phyloP scores from a whole-genome alignment of 164 flowering plant species.

The Litsea cubeba region DNA sequence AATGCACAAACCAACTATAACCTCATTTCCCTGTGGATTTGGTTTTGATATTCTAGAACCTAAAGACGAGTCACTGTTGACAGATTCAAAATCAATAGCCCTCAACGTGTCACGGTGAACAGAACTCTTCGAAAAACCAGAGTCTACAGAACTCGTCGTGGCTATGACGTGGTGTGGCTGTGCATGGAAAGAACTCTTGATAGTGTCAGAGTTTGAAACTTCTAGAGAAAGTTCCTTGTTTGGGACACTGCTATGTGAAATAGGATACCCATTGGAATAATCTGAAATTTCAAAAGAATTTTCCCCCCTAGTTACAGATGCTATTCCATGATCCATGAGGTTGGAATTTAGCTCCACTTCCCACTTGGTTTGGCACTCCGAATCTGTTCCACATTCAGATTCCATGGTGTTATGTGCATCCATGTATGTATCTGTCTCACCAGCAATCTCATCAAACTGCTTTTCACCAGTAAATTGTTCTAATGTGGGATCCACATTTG shows the following conservation, averaged over 20 bases:
- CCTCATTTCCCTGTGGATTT: conserved; percentile 13
- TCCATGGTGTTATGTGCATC: conserved; percentile 79
- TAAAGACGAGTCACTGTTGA: conserved; percentile 16
- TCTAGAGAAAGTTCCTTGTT: conserved; percentile 14
- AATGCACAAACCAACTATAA: conserved; percentile 16
- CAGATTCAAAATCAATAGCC: conserved; percentile 22
- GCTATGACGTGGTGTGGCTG: conserved; percentile 23
- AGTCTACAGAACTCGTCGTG: conserved; percentile 12
- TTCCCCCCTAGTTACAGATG: conserved; percentile 13
- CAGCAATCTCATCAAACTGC: conserved; percentile 50
- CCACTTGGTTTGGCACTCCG: conserved; percentile 44
- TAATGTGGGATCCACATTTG: conserved; percentile 16
- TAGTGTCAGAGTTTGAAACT: conserved; percentile 10
- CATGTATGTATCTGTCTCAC: conserved; percentile 65
- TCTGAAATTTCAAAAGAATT: conserved; percentile 15
- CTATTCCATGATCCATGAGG: conserved; percentile 18
- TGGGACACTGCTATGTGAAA: conserved; percentile 19
- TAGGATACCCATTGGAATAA: conserved; percentile 17
- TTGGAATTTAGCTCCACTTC: conserved; percentile 30
- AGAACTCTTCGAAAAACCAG: conserved; percentile 13
- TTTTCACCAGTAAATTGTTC: conserved; percentile 17
- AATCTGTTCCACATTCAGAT: conserved; percentile 67
- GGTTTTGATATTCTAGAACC: conserved; percentile 17
- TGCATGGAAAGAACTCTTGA: conserved; percentile 18
- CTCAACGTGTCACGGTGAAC: conserved; percentile 17